Base-by-base conservation (phyloP, 202 grass and related monocot species). In the Zizania palustris region DNA sequence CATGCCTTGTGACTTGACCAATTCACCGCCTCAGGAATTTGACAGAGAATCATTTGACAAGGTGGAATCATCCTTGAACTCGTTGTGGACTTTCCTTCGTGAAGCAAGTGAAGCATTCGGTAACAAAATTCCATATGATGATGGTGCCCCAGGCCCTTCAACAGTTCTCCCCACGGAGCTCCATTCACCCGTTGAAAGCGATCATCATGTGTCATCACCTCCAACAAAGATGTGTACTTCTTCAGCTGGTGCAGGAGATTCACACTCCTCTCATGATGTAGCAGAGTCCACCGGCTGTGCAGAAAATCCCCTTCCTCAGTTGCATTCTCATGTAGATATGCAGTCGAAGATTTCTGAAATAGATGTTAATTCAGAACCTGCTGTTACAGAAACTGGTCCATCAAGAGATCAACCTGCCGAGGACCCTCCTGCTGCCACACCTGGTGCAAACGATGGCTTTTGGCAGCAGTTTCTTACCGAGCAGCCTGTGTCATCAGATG, bases 391-490 rank as follows among this genome's bases (percentile, higher is more conserved):
- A 83, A 71, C 42, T 11, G 87, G 81, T 71, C 85, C 67, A 43
- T 84, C 87, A 20, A 90, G 83, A 74, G 87, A 92, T 65, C 69
- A 71, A 83, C 67, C 66, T 51, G 38, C 5, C 0, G 67, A 82
- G 45, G 72, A 73, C 36, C 55, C 63, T 43, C 71, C 76, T 40
- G 48, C 50, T 15, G 70, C 79, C 3, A 14, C 73, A 71, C 6
- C 88, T 42, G 96, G 89, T 2, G 66, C 73, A 75, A 99, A 95
- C 3, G 96, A 99, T 81, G 74, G 87, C 7, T 99, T 99, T 76
- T 96, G 96, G 96, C 77, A 91, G 75, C 96, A 99, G 75, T 96
- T 99, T 83, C 89, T 96, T 82, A 90, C 85, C 11, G 96, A 99
- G 80, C 91, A 85, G 19, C 92, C 92, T 69, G 91, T 85, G 10